Conservation (phyloP, 2,329 filamentous ascomycete genomes). For the Akanthomyces dipterigenus region DNA sequence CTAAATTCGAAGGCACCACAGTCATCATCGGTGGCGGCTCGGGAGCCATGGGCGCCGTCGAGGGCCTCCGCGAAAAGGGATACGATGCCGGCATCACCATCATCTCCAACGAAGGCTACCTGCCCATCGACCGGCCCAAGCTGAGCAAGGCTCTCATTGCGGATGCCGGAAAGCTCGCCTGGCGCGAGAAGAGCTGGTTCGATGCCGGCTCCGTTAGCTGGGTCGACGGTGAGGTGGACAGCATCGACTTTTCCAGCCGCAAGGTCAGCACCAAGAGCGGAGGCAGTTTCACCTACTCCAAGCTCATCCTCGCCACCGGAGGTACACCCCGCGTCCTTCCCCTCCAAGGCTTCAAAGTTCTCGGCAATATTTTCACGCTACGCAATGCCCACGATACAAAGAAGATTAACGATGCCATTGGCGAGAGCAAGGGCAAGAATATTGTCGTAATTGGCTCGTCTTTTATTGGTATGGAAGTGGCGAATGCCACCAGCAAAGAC, state of each 20-base stretch:
- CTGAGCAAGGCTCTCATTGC: slow-evolving; percentile 87
- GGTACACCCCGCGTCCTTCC: slow-evolving; percentile 71
- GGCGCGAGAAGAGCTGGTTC: slow-evolving; percentile 73
- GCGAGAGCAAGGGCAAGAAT: slow-evolving; percentile 78
- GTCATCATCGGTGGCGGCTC: slow-evolving; percentile 87
- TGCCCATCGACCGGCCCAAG: slow-evolving; percentile 90
- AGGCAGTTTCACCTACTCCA: slow-evolving; percentile 68
- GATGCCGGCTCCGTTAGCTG: slow-evolving; percentile 52
- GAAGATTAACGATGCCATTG: slow-evolving; percentile 66
- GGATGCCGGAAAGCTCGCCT: slow-evolving; percentile 71
- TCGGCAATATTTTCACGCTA: slow-evolving; percentile 82
- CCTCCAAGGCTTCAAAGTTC: slow-evolving; percentile 75
- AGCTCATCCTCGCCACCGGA: slow-evolving; percentile 85
- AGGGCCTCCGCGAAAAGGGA: slow-evolving; percentile 75
- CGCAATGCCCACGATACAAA: slow-evolving; percentile 71
- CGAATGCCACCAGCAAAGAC: slow-evolving; percentile 69
- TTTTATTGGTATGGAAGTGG: slow-evolving; percentile 98
- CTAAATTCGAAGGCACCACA: slow-evolving; percentile 54
- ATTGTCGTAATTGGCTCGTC: slow-evolving; percentile 87
- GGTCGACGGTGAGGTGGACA: slow-evolving; percentile 58
- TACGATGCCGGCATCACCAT: slow-evolving; percentile 76
- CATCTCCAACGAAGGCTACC: slow-evolving; percentile 75
- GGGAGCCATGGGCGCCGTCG: slow-evolving; percentile 72
- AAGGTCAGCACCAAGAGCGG: slow-evolving; percentile 69
- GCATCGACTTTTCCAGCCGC: slow-evolving; percentile 69